Evolutionary conservation across 192 early-diverging fungal genomes (phyloP), one percentile per base, ranked within the genome.

Genomic region (Chytriomyces confervae): DNA sequence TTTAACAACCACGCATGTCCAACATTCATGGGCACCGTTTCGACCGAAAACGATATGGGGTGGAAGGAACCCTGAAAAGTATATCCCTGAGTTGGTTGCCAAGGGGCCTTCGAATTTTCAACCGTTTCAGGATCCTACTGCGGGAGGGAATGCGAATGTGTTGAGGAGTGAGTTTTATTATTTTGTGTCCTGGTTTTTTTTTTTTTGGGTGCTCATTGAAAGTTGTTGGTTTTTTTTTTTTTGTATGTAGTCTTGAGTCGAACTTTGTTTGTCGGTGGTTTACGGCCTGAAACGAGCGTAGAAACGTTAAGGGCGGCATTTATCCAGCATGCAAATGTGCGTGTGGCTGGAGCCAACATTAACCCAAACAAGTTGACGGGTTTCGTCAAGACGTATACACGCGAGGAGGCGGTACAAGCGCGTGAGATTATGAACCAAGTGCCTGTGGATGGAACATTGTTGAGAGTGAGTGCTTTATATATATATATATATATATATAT

Each of bases 291-390:
- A 47, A 79, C 84, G 43, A 86, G 73, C 8, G 80, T 84, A 71
- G 82, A 88, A 60, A 36, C 80, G 27, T 10, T 89, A 27, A 53
- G 83, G 4, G 79, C 78, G 36, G 61, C 84, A 7, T 85, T 89
- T 69, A 78, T 83, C 49, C 7, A 61, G 27, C 80, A 64, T 3
- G 80, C 72, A 23, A 86, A 77, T 9, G 29, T 36, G 29, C 77
- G 86, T 60, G 86, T 89, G 16, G 85, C 82, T 64, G 84, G 84
- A 44, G 84, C 86, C 13, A 86, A 87, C 83, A 74, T 89, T n/a
- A 89, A 89, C 73, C 80, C 82, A 63, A 61, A 75, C 29, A 89
- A 88, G 73, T 82, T 73, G 72, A 84, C 84, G 62, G 84, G 81
- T 13, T 89, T 89, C 74, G 77, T 89, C 18, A 89, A 89, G 66